A percentile compares a stretch with the other conserved stretches of the same genome.
Conservation (phyloP, 768 basidiomycete species). For the Phylloporus rhodoxanthus region DNA sequence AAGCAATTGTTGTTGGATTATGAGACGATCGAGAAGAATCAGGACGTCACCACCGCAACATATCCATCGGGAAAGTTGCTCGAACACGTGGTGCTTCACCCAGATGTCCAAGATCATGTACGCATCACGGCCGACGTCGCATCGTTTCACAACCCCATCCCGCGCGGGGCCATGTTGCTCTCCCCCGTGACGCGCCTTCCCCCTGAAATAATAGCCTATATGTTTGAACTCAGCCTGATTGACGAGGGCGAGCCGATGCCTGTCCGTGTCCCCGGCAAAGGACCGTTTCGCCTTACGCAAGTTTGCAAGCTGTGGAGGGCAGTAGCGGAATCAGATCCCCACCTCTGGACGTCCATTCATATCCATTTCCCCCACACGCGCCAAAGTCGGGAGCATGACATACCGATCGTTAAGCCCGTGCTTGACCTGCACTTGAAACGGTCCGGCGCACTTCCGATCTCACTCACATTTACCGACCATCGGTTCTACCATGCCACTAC, state of each 20-base stretch:
- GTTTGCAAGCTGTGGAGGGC: constrained; percentile 21
- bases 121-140: background rate
- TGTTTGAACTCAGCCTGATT: constrained; percentile 11
- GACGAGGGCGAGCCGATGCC: background rate
- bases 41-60: background rate
- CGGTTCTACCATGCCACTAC: constrained; percentile 9
- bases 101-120: background rate
- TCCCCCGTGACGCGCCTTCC: constrained; percentile 11
- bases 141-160: background rate
- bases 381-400: background rate
- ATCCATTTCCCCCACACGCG: constrained; percentile 7
- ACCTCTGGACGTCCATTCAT: constrained; percentile 22
- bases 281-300: constrained; percentile 11
- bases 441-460: constrained; percentile 13
- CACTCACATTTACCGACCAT: constrained; percentile 17
- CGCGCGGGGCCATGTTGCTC: background rate
- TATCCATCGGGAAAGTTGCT: background rate
- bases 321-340: constrained; percentile 7
- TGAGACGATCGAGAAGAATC: background rate
- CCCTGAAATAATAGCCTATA: constrained; percentile 32
- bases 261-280: background rate
- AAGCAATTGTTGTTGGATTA: background rate
- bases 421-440: constrained; percentile 11
- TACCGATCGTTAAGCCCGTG: background rate
- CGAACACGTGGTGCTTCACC: background rate